Percentiles rank a stretch among this genome's conserved stretches.
Evolutionary conservation across 179 eudicot genomes (phyloP).

Genomic region (Sideroxylon spinosum): DNA sequence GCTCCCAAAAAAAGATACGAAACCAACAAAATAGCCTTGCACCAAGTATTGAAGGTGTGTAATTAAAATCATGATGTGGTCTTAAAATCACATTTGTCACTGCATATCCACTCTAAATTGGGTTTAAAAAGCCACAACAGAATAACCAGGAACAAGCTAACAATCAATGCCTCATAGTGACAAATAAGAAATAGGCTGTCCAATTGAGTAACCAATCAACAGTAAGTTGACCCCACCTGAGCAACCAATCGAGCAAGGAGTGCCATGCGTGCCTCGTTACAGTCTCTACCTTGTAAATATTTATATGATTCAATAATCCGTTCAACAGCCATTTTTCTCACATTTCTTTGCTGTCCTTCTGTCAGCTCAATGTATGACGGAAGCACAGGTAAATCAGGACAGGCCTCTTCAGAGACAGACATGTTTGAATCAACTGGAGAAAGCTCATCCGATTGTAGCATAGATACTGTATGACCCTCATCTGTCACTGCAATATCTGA

Average conservation of each 20-base stretch:
- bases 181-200: conserved; percentile 15
- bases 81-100: conserved; percentile 15
- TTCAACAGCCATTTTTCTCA: conserved; percentile 55
- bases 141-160: neutral
- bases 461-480: conserved; percentile 31
- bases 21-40: conserved; percentile 1
- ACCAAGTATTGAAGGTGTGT: neutral
- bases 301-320: conserved; percentile 56
- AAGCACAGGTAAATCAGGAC: conserved; percentile 56
- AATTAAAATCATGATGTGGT: conserved; percentile 6
- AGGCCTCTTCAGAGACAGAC: conserved; percentile 47
- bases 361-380: conserved; percentile 64
- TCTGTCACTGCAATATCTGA: conserved; percentile 35
- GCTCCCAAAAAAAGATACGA: neutral
- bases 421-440: conserved; percentile 47
- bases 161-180: conserved; percentile 8
- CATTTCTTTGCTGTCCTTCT: conserved; percentile 43
- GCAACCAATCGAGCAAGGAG: conserved; percentile 82
- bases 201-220: conserved; percentile 17
- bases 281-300: conserved; percentile 38
- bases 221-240: conserved; percentile 57
- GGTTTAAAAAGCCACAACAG: neutral
- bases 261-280: conserved; percentile 56
- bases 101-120: conserved; percentile 6
- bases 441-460: conserved; percentile 51